Evolutionary conservation across 139 green algal genomes (phyloP).

Genomic region (Micromonas commoda): DNA sequence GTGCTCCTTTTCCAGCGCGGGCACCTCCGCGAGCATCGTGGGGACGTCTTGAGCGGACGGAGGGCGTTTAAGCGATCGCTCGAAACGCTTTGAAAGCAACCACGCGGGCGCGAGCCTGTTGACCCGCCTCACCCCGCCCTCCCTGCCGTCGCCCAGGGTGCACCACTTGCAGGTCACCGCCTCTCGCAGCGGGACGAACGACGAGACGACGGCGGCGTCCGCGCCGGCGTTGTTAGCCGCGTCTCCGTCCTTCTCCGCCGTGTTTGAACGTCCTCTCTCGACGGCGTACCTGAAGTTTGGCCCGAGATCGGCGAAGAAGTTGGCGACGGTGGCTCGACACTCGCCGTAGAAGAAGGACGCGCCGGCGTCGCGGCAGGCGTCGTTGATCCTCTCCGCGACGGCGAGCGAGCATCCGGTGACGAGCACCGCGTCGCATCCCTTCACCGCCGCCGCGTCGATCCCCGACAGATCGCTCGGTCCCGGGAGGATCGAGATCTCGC

Average conservation of each 20-base stretch:
- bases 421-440: not conserved
- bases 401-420: not conserved
- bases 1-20: not conserved
- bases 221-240: not conserved
- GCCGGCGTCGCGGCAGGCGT: not conserved
- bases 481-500: no score
- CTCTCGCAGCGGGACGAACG: not conserved
- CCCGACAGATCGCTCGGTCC: no score
- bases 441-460: no score
- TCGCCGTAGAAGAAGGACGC: not conserved
- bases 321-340: not conserved
- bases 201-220: not conserved
- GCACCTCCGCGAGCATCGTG: not conserved
- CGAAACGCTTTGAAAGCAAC: not conserved
- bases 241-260: not conserved
- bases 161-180: not conserved
- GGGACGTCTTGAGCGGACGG: not conserved
- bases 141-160: not conserved
- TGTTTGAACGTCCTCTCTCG: not conserved
- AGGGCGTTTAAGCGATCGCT: not conserved
- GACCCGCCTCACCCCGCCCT: not conserved
- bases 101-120: not conserved
- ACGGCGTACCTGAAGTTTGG: constrained; percentile 3
- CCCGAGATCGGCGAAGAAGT: constrained; percentile 12
- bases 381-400: not conserved